Conservation (phyloP, 2,329 filamentous ascomycete species). For the Phoma sp. region DNA sequence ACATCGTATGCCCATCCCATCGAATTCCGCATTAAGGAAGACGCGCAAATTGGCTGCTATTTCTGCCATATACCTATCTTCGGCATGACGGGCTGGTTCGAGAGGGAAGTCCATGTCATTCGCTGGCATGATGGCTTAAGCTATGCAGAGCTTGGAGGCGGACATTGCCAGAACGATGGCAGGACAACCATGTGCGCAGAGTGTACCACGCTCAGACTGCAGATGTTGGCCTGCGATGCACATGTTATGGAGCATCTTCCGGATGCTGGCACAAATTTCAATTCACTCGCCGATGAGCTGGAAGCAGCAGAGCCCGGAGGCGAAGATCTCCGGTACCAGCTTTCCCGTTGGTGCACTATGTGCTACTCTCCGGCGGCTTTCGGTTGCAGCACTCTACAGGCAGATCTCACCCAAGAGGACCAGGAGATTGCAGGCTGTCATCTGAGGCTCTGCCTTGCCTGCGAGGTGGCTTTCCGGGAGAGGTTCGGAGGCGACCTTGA, state of each 20-base stretch:
- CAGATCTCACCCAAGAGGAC: constrained; percentile 9
- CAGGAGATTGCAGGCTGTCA: constrained; percentile 33
- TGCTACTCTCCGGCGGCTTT: constrained; percentile 35
- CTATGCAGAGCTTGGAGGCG: constrained; percentile 48
- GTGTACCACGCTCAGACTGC: constrained; percentile 29
- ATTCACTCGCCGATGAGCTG: constrained; percentile 19
- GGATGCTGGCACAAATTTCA: constrained; percentile 1
- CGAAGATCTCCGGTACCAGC: constrained; percentile 16
- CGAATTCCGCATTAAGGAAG: constrained; percentile 29
- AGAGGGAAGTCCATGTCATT: constrained; percentile 43
- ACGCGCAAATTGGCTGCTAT: constrained; percentile 39
- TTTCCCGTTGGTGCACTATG: constrained; percentile 38
- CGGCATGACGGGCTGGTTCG: constrained; percentile 49
- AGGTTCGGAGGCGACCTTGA: constrained; percentile 12
- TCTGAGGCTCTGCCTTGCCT: constrained; percentile 31
- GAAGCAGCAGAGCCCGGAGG: constrained; percentile 17
- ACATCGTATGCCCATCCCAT: constrained; percentile 53
- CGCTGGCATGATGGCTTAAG: constrained; percentile 44
- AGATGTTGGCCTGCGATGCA: constrained; percentile 27
- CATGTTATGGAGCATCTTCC: constrained; percentile 23
- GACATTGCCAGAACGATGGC: constrained; percentile 39
- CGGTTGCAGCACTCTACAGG: constrained; percentile 25
- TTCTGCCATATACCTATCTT: constrained; percentile 52
- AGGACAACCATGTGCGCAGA: constrained; percentile 33
- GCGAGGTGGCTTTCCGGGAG: constrained; percentile 19